Percentiles rank a stretch among this genome's conserved stretches.
phyloP scores from a whole-genome alignment of 345 rosid genomes.

The Corymbia maculata region DNA sequence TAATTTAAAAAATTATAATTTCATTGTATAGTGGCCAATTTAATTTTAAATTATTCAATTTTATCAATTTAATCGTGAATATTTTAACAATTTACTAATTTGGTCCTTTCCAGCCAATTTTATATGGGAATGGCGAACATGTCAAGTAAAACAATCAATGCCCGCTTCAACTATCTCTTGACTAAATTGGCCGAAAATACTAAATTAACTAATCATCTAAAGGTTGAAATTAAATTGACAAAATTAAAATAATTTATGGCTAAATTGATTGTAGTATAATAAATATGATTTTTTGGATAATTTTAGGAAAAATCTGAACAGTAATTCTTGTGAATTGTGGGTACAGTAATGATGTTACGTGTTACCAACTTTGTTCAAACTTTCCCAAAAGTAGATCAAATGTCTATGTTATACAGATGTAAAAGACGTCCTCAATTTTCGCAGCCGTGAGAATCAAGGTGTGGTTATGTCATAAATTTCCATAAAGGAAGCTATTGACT shows the following conservation, averaged over 20 bases:
- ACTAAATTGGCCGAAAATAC: neutral
- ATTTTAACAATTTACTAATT: neutral
- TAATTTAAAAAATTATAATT: neutral
- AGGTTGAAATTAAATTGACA: neutral
- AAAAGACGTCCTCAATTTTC: neutral
- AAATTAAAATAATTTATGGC: neutral
- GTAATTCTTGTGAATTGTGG: neutral
- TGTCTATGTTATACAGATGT: neutral
- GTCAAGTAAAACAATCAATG: rapidly evolving
- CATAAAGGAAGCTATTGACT: neutral
- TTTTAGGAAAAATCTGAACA: neutral
- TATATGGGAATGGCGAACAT: rapidly evolving
- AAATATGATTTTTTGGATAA: neutral
- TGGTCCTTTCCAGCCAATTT: neutral
- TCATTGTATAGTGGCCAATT: rapidly evolving
- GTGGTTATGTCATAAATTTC: neutral
- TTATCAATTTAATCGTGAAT: neutral
- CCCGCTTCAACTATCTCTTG: neutral
- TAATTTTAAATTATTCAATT: neutral
- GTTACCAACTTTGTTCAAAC: neutral
- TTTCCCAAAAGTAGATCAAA: neutral
- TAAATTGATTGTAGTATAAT: rapidly evolving
- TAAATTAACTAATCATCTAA: neutral
- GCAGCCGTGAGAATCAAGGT: neutral
- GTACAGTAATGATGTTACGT: neutral